Evolutionary conservation across 805 yeast genomes (phyloP), one percentile per base, ranked within the genome.

Genomic region (Pichia heedii): DNA sequence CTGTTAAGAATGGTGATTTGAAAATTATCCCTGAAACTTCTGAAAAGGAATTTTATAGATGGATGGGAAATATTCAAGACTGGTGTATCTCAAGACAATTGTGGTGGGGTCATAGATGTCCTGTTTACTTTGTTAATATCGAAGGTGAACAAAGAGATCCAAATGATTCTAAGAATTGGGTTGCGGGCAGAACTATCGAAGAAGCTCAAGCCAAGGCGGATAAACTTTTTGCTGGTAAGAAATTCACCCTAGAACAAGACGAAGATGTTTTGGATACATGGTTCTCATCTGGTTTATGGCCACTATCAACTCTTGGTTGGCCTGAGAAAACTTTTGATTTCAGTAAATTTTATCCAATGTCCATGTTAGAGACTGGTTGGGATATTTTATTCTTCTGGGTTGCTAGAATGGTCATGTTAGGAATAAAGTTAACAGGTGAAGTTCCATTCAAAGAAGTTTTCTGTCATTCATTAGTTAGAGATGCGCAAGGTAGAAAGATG

Each of bases 341-440:
- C 74, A 73, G 77, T 55, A 67, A 67, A 41, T 93, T 86, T 68
- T 82, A 78, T 60, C 97, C 98, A 54, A 82, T 88, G 81, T 81
- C 94, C 22, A 71, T 93, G 84, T 71, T 93, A 58, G 98, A 93
- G 69, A 93, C 98, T 41, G 98, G 98, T 56, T 93, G 98, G 98
- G 98, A 90, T 71, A 90, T 90, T 61, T 73, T 93, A 61, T 93
- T 93, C 78, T 93, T 93, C 83, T 93, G 98, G 98, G 97, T 93
- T 42, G 76, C 93, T 24, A 80, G 98, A 69, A 93, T 93, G 98
- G 82, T 90, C 51, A 74, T 90, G 69, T 70, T 93, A 60, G 93
- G 96, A 50, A 64, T 88, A 56, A 89, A 90, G 67, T 72, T 90
- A 64, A 86, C 96, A 22, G 97, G 96, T 41, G 69, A 79, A 46